These are phyloP conservation scores for Verticillium albo-atrum DNA, from an alignment of 2,329 filamentous ascomycete genomes.

Conservation along the genomic window DNA sequence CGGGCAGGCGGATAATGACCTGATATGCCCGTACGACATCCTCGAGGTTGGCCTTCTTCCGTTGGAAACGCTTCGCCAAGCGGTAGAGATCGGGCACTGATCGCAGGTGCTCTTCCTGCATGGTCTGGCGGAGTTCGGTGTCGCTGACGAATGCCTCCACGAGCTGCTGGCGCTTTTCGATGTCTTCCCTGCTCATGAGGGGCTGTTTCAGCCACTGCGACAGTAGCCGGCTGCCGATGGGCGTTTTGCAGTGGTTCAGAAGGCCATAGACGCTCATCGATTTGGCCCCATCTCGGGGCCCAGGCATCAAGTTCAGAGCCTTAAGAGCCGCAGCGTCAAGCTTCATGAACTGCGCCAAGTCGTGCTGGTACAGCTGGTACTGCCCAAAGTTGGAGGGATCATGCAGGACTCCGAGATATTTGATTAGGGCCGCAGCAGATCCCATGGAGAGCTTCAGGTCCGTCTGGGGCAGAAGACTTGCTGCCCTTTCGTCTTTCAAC, in stretches of 20 bases:
- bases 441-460: conserved; percentile 96
- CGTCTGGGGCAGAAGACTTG: conserved; percentile 76
- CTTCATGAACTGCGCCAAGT: conserved; percentile 97
- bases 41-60: conserved; percentile 84
- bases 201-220: conserved; percentile 98
- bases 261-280: conserved; percentile 95
- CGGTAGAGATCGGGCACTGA: conserved; percentile 93
- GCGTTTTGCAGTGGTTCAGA: conserved; percentile 96
- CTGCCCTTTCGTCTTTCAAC: conserved; percentile 78
- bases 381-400: conserved; percentile 95
- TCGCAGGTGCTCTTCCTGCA: conserved; percentile 93
- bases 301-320: conserved; percentile 95
- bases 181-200: conserved; percentile 84
- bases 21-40: conserved; percentile 96
- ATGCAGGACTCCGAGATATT: conserved; percentile 85
- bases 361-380: conserved; percentile 95
- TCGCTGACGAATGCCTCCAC: conserved; percentile 94
- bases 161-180: conserved; percentile 85
- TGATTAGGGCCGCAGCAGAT: conserved; percentile 87
- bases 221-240: conserved; percentile 81
- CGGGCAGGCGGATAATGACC: conserved; percentile 85
- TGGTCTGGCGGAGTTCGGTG: conserved; percentile 87
- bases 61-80: conserved; percentile 90
- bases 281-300: conserved; percentile 89
- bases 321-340: conserved; percentile 91